These are phyloP conservation scores for Diversispora eburnea DNA, from an alignment of 192 early-diverging fungal genomes.

Conservation along the genomic window DNA sequence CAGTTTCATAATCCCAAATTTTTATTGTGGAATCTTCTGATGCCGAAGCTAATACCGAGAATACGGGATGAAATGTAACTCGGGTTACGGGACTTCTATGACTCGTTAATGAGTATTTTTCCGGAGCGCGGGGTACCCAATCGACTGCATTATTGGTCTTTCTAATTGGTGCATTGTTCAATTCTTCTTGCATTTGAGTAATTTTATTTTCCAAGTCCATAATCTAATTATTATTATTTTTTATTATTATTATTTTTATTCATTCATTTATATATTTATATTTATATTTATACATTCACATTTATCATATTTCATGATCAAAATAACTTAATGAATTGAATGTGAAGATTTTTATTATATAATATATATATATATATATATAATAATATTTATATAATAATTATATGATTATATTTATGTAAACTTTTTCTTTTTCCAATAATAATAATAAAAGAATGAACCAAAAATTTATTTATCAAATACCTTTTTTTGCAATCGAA, in stretches of 20 bases:
- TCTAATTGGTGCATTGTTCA: conserved; percentile 56
- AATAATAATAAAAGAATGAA: background rate
- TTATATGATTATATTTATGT: too few species aligned
- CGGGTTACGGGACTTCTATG: conserved; percentile 80
- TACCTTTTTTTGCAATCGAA: conserved; percentile 87
- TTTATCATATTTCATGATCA: background rate
- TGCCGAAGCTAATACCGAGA: conserved; percentile 75
- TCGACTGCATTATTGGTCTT: conserved; percentile 56
- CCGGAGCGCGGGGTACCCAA: conserved; percentile 84
- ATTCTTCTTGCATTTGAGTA: conserved; percentile 71
- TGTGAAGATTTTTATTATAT: too few species aligned
- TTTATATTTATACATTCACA: too few species aligned
- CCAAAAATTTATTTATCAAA: background rate
- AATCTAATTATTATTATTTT: conserved; percentile 50
- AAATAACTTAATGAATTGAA: conserved; percentile 1
- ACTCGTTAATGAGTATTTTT: conserved; percentile 64
- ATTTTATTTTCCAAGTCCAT: conserved; percentile 89
- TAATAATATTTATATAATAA: too few species aligned
- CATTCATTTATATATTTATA: too few species aligned
- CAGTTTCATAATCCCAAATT: conserved; percentile 92
- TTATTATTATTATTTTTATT: background rate
- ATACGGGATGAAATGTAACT: conserved; percentile 86
- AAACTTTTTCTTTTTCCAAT: too few species aligned
- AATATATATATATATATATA: too few species aligned
- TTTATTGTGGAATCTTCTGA: conserved; percentile 91